Evolutionary conservation across 2,329 filamentous ascomycete genomes (phyloP), one percentile per base, ranked within the genome.

Genomic region (Neopestalotiopsis rosae): DNA sequence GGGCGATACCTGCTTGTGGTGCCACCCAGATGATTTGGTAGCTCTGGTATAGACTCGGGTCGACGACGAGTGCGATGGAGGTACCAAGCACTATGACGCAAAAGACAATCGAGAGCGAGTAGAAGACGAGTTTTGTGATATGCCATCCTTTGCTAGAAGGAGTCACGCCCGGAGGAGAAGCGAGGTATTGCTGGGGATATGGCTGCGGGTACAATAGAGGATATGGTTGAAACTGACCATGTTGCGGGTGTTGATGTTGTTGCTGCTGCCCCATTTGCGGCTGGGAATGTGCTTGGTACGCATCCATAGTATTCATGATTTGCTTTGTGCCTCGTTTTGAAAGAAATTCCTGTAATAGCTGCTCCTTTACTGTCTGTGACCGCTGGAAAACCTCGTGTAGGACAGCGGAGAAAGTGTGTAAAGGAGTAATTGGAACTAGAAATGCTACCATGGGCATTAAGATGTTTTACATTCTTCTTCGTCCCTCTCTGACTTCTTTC

Each of bases 1-100:
- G 28, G 24, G 72, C 71, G 14, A 69, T 69, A n/a, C 68, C 72
- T 34, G 73, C 73, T 30, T 75, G 72, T 5, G 75, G 75, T 5
- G 69, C 71, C 9, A 71, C 72, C 74, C 75, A 76, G 20, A 75
- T 63, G 12, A 68, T 61, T 42, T 71, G 65, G 62, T 72, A 72
- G 56, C 69, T 72, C 32, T 71, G 56, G 13, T 59, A 24, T 4
- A 73, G 4, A 20, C 52, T 63, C 0, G 69, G 68, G 42, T 73
- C 49, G 40, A 69, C 69, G 38, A 67, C 69, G 12, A 74, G 69
- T 0, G 68, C 69, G 52, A 74, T 73, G 2, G 71, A 72, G 40
- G 74, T 69, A 12, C 71, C 73, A 7, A 75, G 57, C 12, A 74
- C 66, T 45, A 74, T 68, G 38, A 68, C 66, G 63, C 71, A 69